A percentile compares a stretch with the other conserved stretches of the same genome.
Evolutionary conservation across 441 rosid species (phyloP).

Genomic region (Erodium texanum): DNA sequence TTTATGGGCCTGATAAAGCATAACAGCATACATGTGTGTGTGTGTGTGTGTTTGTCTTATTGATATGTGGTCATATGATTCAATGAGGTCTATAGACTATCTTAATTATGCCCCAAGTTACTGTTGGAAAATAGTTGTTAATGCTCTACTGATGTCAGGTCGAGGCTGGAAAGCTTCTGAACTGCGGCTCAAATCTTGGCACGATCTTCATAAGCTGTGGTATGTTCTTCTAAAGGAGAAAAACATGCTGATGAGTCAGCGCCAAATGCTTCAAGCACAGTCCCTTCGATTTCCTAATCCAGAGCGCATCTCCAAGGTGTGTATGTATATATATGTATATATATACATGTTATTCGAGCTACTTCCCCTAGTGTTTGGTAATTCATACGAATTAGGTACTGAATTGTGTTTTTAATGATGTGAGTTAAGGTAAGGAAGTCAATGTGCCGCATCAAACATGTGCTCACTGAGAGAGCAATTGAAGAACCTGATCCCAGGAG

Average conservation of each 20-base stretch:
- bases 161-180: slow-evolving; percentile 96
- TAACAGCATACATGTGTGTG: too few relatives aligned
- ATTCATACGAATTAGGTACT: background rate
- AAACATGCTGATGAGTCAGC: slow-evolving; percentile 91
- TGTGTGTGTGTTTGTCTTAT: background rate
- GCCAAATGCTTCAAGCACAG: slow-evolving; percentile 78
- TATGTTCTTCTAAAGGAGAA: slow-evolving; percentile 82
- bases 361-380: background rate
- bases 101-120: background rate
- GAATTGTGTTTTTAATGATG: background rate
- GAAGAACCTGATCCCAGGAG: slow-evolving; percentile 80
- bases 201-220: slow-evolving; percentile 91
- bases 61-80: background rate
- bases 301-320: slow-evolving; percentile 87
- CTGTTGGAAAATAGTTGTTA: slow-evolving; percentile 1
- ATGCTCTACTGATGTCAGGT: slow-evolving; percentile 36
- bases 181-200: slow-evolving; percentile 88
- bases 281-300: slow-evolving; percentile 71
- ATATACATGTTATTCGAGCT: background rate
- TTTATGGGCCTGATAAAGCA: background rate
- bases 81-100: background rate
- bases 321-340: too few relatives aligned
- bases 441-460: slow-evolving; percentile 81
- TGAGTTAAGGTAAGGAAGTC: slow-evolving; percentile 73
- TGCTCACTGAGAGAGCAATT: slow-evolving; percentile 80